Percentiles rank a stretch among this genome's conserved stretches.
phyloP scores from a whole-genome alignment of 371 early-diverging fungal genomes.

The Mortierella sp. region DNA sequence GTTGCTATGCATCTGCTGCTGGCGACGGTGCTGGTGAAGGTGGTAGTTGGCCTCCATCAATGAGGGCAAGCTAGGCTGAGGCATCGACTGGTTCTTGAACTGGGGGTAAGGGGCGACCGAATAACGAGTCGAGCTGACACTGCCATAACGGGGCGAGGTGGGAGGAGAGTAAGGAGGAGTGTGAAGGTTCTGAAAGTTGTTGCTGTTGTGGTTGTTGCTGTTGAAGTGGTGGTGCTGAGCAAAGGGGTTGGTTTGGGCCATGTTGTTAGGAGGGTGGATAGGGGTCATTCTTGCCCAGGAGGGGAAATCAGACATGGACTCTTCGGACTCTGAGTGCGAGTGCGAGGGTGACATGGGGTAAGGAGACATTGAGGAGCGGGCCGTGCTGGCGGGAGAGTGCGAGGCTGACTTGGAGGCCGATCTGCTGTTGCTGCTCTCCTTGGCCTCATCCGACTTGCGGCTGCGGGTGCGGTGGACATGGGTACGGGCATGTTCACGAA shows the following conservation, averaged over 20 bases:
- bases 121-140: conserved; percentile 43
- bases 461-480: conserved; percentile 44
- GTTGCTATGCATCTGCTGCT: conserved; percentile 20
- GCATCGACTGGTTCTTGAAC: conserved; percentile 37
- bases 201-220: conserved; percentile 11
- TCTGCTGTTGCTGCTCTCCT: conserved; percentile 4
- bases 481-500: conserved; percentile 55
- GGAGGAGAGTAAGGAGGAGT: conserved; percentile 58
- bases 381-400: conserved; percentile 48
- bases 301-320: conserved; percentile 39
- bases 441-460: conserved; percentile 39
- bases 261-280: conserved; percentile 40
- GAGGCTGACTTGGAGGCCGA: conserved; percentile 36
- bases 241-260: conserved; percentile 29
- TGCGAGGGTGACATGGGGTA: conserved; percentile 54
- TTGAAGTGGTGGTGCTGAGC: conserved; percentile 28
- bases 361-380: conserved; percentile 54
- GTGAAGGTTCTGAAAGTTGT: conserved; percentile 39
- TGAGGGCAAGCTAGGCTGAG: conserved; percentile 30
- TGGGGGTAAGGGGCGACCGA: conserved; percentile 56
- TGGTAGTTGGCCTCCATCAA: conserved; percentile 55
- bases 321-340: conserved; percentile 55
- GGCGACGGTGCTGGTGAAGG: conserved; percentile 53
- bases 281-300: conserved; percentile 59
- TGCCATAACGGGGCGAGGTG: conserved; percentile 54